Base-by-base conservation (phyloP, 2,329 filamentous ascomycete genomes). In the Periglandula ipomoeae region DNA sequence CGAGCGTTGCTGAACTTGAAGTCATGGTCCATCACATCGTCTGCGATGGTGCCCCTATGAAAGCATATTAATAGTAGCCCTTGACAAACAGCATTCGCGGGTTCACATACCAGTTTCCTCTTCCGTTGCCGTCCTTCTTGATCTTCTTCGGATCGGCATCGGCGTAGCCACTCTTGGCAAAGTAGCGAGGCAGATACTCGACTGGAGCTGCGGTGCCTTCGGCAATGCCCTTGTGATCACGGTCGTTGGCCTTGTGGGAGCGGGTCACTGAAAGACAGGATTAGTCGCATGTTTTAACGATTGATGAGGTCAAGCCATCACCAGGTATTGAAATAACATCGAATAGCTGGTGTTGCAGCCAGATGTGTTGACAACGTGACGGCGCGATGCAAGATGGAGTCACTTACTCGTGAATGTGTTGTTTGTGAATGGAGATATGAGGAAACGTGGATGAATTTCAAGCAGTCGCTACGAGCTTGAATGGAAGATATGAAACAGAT, bases 111-210 rank as follows among this genome's bases (percentile, higher is more conserved):
- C 91, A 98, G 70, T 96, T 96, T 64, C 86, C 89, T 70, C 87
- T 90, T 58, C 91, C 91, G 58, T 80, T 85, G 55, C 91, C 91
- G 62, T 95, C 87, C 76, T 98, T 98, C 83, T 98, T 98, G 65
- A 86, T 84, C 76, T 94, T 93, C 69, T 88, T 89, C 53, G 93
- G 91, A 63, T 95, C 87, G 58, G 77, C 75, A 63, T 89, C 89
- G 60, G 81, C 74, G 64, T 85, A 84, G 57, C 91, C 91, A 52
- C 81, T 72, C 74, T 96, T 96, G 69, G 81, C 89, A 67, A 97
- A 97, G 80, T 87, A 97, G 63, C 89, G 88, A 63, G 93, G 91
- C 24, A 95, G 72, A 60, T 85, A 79, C 58, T 93, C 85, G 55
- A 85, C 77, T 48, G 81, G 74, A 46, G 75, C 68, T 53, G 80